A percentile compares a stretch with the other conserved stretches of the same genome.
These are phyloP conservation scores for Cryoendolithus antarcticus DNA, from an alignment of 2,329 filamentous ascomycete genomes.

Conservation along the genomic window DNA sequence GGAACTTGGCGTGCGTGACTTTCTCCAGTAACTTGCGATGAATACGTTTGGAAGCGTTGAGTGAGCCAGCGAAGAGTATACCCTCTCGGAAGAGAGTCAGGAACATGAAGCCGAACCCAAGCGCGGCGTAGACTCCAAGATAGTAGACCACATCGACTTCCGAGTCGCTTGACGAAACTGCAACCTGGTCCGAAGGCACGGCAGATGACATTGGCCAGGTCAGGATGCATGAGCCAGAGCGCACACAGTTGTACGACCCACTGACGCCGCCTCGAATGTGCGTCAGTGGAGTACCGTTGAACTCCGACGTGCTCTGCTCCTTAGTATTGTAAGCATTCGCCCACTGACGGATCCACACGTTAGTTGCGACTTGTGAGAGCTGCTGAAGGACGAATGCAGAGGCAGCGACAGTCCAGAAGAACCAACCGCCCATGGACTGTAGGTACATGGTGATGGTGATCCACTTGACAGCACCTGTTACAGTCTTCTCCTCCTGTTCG, in stretches of 20 bases:
- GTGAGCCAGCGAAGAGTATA: conserved; percentile 83
- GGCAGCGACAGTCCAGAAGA: conserved; percentile 75
- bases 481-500: conserved; percentile 55
- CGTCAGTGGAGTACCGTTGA: conserved; percentile 28
- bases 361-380: conserved; percentile 72
- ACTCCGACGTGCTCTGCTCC: conserved; percentile 26
- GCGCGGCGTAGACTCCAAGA: conserved; percentile 65
- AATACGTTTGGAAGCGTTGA: conserved; percentile 74
- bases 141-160: conserved; percentile 76
- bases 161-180: conserved; percentile 1
- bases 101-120: conserved; percentile 66
- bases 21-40: conserved; percentile 66
- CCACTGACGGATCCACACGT: conserved; percentile 92
- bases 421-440: conserved; percentile 84
- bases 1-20: conserved; percentile 83
- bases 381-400: conserved; percentile 73
- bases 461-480: conserved; percentile 77
- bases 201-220: conserved; percentile 18
- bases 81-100: conserved; percentile 72
- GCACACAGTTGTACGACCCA: conserved; percentile 35
- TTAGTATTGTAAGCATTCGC: conserved; percentile 66
- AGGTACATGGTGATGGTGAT: conserved; percentile 78
- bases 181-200: neutral
- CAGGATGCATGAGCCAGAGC: conserved; percentile 40
- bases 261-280: conserved; percentile 29